Conservation (phyloP, 2,329 filamentous ascomycete genomes). For the Pyricularia sp. region DNA sequence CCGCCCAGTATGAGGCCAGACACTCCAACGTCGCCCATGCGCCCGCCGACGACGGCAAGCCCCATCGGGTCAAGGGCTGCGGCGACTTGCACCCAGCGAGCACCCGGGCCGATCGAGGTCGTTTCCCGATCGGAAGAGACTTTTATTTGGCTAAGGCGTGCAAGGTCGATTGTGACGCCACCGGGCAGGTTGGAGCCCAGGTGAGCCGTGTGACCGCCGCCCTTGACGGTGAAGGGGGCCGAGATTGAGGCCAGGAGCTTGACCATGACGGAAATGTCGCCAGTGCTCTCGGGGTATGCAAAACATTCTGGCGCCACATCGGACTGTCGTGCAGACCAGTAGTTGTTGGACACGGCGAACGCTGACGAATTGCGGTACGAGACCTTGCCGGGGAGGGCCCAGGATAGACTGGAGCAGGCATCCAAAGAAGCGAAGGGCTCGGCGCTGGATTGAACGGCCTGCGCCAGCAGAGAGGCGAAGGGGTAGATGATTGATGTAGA, state of each 20-base stretch:
- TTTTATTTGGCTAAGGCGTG: constrained; percentile 24
- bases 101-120: constrained; percentile 34
- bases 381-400: constrained; percentile 12
- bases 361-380: constrained; percentile 13
- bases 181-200: constrained; percentile 29
- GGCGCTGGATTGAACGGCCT: background rate
- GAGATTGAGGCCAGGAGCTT: constrained; percentile 10
- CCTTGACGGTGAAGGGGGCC: constrained; percentile 34
- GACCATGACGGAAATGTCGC: constrained; percentile 19
- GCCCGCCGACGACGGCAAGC: constrained; percentile 31
- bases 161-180: constrained; percentile 33
- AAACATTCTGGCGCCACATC: constrained; percentile 14
- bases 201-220: constrained; percentile 38
- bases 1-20: constrained; percentile 43
- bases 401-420: constrained; percentile 10
- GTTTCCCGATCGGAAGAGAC: constrained; percentile 22
- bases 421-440: background rate
- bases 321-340: constrained; percentile 22
- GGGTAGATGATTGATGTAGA: background rate
- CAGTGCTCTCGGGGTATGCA: constrained; percentile 24
- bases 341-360: constrained; percentile 15
- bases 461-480: background rate
- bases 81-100: constrained; percentile 31
- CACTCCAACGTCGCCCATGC: constrained; percentile 36
- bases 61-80: constrained; percentile 29